Evolutionary conservation across 768 basidiomycete genomes (phyloP), one percentile per base, ranked within the genome.

Genomic region (Leucocoprinus leucothites): DNA sequence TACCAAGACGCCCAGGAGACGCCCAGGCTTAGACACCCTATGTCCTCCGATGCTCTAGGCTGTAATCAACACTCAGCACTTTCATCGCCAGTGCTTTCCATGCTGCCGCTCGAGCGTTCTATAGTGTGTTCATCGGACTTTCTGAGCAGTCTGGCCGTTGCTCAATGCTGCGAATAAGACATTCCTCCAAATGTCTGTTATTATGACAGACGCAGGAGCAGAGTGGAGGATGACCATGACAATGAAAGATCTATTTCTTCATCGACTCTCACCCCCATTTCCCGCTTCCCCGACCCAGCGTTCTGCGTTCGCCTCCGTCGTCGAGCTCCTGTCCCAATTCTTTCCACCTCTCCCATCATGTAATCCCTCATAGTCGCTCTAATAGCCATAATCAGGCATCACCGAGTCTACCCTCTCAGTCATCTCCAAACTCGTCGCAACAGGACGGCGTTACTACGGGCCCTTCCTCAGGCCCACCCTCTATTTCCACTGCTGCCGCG

Each of bases 201-300:
- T n/a, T n/a, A n/a, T n/a, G n/a, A n/a, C n/a, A n/a, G n/a, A n/a
- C n/a, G n/a, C n/a, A n/a, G n/a, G n/a, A n/a, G n/a, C n/a, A 70
- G 85, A 41, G 82, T 85, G 2, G 83, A 86, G 1, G 80, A 84
- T 51, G 85, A 86, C 53, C 75, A 75, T 5, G 84, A 87, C 58
- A 75, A 78, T 4, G 82, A 82, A 11, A 69, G 84, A 36, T 50
- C 60, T 24, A 40, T 57, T 43, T 19, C 57, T 38, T 48, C 58
- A 22, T 49, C 58, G 35, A 49, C 60, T 8, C n/a, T 7, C 14
- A 31, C 14, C 19, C 31, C 22, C 40, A 45, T 63, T 35, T 24
- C 60, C 21, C 31, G 28, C 36, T 45, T 19, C 40, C 21, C 59
- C 43, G 31, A 54, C 21, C 53, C 47, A 55, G 24, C 18, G 18